Evolutionary conservation across 305 asterid species (phyloP), one percentile per base, ranked within the genome.

Genomic region (Plantago coronopus): DNA sequence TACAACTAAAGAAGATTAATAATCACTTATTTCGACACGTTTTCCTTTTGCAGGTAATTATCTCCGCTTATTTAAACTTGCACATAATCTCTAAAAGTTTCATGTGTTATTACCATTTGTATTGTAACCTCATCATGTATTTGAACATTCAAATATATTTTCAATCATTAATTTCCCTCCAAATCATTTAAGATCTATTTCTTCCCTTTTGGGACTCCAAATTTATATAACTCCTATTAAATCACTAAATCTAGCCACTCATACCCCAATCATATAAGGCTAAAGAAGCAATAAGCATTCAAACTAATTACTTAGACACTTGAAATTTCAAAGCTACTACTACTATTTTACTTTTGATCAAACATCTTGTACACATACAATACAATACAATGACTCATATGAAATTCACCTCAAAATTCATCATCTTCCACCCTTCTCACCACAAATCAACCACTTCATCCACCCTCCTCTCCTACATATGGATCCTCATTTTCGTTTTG

Each of bases 401-500:
- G 97, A 89, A 89, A 78, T 70, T 69, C 47, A 79, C 73, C 65
- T 72, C 89, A 3, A 86, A 81, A 51, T 79, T 78, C 76, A 81
- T 86, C 50, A 77, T 89, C 23, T 70, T 86, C 64, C 94, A 89
- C 54, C 84, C 91, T 4, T 72, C 90, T 1, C 21, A 74, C 0
- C 87, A 74, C 63, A 82, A 83, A 54, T 67, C 78, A 59, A 62
- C 56, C 72, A 59, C 72, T 22, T 53, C 76, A 7, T 17, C 64
- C 7, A 45, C 67, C 17, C 40, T 82, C 48, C 76, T 72, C 37
- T 87, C 69, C 77, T 84, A 94, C 11, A 62, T 81, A 9, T 81
- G 81, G 86, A 66, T 84, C 11, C 58, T 65, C 5, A 67, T 75
- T 15, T 78, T 81, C 68, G 47, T 75, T 0, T 72, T 84, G 7